phyloP scores from a whole-genome alignment of 176 grass and related monocot genomes.

The Carex myosuroides region DNA sequence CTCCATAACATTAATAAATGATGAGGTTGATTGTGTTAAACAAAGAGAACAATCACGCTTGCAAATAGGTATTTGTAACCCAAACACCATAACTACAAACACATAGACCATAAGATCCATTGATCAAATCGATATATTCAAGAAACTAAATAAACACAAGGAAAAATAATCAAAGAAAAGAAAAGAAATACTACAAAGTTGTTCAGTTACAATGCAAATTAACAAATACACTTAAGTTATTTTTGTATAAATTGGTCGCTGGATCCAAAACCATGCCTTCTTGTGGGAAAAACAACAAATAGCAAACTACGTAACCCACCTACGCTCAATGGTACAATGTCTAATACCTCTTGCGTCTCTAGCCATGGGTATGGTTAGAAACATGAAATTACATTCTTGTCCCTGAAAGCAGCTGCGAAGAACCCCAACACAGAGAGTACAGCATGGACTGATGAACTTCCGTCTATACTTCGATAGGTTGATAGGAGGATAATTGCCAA shows the following conservation, averaged over 20 bases:
- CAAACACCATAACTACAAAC: no score
- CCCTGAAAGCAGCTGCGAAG: constrained; percentile 43
- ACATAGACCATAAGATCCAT: no score
- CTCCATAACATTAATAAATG: not conserved
- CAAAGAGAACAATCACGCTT: no score
- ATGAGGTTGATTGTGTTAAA: no score
- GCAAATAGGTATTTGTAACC: no score
- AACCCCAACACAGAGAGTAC: constrained; percentile 60
- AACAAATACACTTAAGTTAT: not conserved
- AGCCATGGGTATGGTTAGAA: constrained; percentile 28
- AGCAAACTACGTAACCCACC: constrained; percentile 59
- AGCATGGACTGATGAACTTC: constrained; percentile 49
- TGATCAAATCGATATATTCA: not conserved
- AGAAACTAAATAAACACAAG: not conserved
- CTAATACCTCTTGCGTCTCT: constrained; percentile 40
- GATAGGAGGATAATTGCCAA: not conserved
- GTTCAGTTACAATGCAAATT: not conserved
- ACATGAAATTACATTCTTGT: constrained; percentile 51
- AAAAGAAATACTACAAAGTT: not conserved
- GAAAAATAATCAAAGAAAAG: not conserved
- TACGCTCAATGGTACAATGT: constrained; percentile 51
- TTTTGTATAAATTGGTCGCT: constrained; percentile 14
- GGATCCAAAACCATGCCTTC: constrained; percentile 57
- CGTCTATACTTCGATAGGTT: constrained; percentile 36
- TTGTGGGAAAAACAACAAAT: constrained; percentile 63